phyloP scores from a whole-genome alignment of 352 stramenopile genomes.

The Phytophthora hibernalis region DNA sequence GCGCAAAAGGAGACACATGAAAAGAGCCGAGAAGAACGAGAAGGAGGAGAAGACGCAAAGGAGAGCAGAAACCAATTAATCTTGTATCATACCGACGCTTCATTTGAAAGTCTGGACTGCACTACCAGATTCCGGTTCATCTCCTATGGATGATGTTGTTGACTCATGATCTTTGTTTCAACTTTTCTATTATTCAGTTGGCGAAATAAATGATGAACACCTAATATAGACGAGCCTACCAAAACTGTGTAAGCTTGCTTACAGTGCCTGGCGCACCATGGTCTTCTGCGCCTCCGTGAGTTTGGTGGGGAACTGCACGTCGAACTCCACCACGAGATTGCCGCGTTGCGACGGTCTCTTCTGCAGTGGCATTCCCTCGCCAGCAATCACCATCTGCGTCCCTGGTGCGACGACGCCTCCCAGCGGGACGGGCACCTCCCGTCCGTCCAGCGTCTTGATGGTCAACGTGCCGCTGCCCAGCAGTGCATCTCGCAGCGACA shows the following conservation, averaged over 20 bases:
- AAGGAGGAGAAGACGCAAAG: slow-evolving; percentile 7
- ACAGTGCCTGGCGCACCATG: slow-evolving; percentile 77
- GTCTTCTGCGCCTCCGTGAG: slow-evolving; percentile 85
- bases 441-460: slow-evolving; percentile 95
- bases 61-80: slow-evolving; percentile 27
- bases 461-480: slow-evolving; percentile 91
- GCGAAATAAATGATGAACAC: slow-evolving; percentile 27
- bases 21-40: slow-evolving; percentile 2
- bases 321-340: slow-evolving; percentile 96
- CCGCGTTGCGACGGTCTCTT: slow-evolving; percentile 81
- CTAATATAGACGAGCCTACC: slow-evolving; percentile 3
- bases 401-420: slow-evolving; percentile 93
- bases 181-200: slow-evolving; percentile 24
- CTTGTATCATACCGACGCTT: slow-evolving; percentile 31
- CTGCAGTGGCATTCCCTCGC: slow-evolving; percentile 97
- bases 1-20: slow-evolving; percentile 3
- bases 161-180: neutral
- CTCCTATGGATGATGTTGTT: too few relatives aligned
- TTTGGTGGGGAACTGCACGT: slow-evolving; percentile 95
- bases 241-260: slow-evolving; percentile 44
- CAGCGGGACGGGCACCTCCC: slow-evolving; percentile 89
- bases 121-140: slow-evolving; percentile 27
- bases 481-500: slow-evolving; percentile 96
- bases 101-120: slow-evolving; percentile 1
- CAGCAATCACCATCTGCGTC: slow-evolving; percentile 91